Evolutionary conservation across 352 stramenopile species (phyloP), one percentile per base, ranked within the genome.

Genomic region (Phytophthora sp.): DNA sequence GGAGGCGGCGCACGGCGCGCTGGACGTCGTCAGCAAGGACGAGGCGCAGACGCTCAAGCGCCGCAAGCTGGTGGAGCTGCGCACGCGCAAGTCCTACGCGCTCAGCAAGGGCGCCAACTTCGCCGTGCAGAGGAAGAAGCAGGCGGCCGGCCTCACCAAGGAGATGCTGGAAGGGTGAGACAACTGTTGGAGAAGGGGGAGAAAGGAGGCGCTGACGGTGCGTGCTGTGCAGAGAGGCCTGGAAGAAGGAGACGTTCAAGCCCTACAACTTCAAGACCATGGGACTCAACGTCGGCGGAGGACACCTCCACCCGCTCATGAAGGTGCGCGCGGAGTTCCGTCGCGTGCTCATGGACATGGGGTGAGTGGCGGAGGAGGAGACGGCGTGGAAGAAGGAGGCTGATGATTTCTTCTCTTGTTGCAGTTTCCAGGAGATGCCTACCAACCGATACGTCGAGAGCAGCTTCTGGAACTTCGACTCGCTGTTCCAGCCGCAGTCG

Each of bases 401-500:
- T 61, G n/a, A 62, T 45, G 2, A n/a, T 42, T 27, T 48, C 12
- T 8, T 49, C 49, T 10, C 10, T 10, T 3, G 27, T 13, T 62
- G 8, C 55, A 95, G 87, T 41, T 99, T 99, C 74, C 74, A 98
- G 34, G 98, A 99, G 82, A 99, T 99, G 98, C 97, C 97, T 21
- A 99, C 98, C 26, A 99, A 98, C 82, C 97, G 97, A 74, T 99
- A 93, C 85, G 97, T 99, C 20, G 98, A 99, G 79, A 98, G 83
- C 69, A 98, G 89, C 62, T 99, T 99, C 78, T 99, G 98, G 98
- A 99, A 99, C 85, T 99, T 99, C 78, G 98, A 99, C 77, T 97
- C 97, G 46, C 88, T 99, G 48, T 99, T 99, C 78, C 97, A 99
- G 85, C 98, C 98, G 37, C 98, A 99, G 86, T 98, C 89, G 27